Conservation (phyloP, 129 eudicot species). For the Tagetes patula region DNA sequence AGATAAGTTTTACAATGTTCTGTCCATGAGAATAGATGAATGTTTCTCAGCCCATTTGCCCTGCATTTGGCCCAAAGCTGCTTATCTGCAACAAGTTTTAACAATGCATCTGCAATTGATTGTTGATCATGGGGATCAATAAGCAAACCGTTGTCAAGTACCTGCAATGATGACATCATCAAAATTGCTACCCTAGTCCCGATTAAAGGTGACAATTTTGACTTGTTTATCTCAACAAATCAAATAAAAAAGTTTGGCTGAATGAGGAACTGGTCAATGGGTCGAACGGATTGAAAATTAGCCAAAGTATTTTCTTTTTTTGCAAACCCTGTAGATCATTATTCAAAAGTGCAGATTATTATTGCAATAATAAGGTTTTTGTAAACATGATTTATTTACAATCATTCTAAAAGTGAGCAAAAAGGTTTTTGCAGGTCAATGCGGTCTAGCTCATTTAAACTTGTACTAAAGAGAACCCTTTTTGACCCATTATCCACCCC, state of each 20-base stretch:
- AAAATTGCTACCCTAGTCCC: slow-evolving; percentile 14
- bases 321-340: neutral
- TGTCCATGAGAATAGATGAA: slow-evolving; percentile 96
- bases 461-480: neutral
- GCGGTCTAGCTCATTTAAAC: neutral
- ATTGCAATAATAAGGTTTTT: neutral
- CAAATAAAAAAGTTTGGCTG: neutral
- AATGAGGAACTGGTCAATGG: neutral
- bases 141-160: slow-evolving; percentile 92
- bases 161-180: slow-evolving; percentile 47
- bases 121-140: slow-evolving; percentile 94
- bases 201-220: slow-evolving; percentile 3
- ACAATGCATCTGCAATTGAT: slow-evolving; percentile 86
- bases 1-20: slow-evolving; percentile 93
- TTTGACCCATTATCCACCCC: slow-evolving; percentile 1
- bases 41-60: slow-evolving; percentile 83
- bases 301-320: neutral
- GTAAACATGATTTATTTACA: neutral
- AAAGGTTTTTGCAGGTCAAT: neutral
- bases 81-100: slow-evolving; percentile 91
- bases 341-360: neutral
- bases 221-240: neutral
- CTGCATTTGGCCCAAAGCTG: slow-evolving; percentile 96
- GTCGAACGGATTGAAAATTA: neutral
- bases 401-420: neutral